phyloP scores from a whole-genome alignment of 805 yeast genomes.

The Starmerella bombi region DNA sequence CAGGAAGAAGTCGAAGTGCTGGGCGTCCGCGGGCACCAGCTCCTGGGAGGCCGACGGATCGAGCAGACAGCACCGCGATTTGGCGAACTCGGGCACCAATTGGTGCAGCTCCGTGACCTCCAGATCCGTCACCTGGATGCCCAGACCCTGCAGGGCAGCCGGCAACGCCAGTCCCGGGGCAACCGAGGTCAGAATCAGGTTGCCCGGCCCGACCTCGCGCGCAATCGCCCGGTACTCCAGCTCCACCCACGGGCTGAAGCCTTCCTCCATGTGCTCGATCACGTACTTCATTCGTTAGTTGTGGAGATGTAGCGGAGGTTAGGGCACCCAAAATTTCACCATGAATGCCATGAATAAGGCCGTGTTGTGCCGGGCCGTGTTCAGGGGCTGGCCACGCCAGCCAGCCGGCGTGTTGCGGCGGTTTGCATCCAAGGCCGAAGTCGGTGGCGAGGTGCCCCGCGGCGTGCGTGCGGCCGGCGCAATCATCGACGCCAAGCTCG shows the following conservation, averaged over 20 bases:
- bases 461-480: constrained; percentile 6
- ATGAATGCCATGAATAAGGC: too few species aligned
- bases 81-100: constrained; percentile 29
- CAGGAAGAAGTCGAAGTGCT: constrained; percentile 68
- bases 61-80: constrained; percentile 56
- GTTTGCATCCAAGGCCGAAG: too few species aligned
- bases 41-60: constrained; percentile 80
- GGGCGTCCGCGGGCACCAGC: constrained; percentile 54
- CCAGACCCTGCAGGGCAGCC: constrained; percentile 29
- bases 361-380: too few species aligned
- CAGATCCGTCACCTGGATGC: constrained; percentile 40
- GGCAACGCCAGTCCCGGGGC: constrained; percentile 65
- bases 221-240: constrained; percentile 76
- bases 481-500: constrained; percentile 11
- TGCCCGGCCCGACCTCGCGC: constrained; percentile 65
- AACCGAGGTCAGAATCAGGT: constrained; percentile 63
- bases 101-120: constrained; percentile 40
- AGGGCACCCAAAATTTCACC: too few species aligned
- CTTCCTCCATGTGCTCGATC: constrained; percentile 95
- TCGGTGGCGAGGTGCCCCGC: too few species aligned
- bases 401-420: too few species aligned
- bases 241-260: constrained; percentile 91
- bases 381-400: too few species aligned
- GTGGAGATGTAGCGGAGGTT: too few species aligned
- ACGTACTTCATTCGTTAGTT: constrained; percentile 44